phyloP scores from a whole-genome alignment of 768 basidiomycete genomes.

The Tulasnella calospora region DNA sequence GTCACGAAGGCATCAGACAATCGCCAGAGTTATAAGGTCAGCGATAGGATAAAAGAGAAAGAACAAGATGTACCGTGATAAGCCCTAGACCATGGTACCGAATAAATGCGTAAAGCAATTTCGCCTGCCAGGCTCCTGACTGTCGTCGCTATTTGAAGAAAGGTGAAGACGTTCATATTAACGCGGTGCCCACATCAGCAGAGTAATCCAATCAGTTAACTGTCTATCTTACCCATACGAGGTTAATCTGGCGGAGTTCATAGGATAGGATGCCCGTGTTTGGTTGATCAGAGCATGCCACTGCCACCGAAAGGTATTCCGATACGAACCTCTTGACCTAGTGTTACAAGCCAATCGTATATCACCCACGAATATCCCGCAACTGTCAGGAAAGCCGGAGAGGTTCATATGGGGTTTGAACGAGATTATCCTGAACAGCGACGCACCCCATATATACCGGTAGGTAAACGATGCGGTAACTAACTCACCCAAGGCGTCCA shows the following conservation, averaged over 20 bases:
- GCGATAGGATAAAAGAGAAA: not conserved
- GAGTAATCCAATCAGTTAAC: not conserved
- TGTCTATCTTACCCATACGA: not conserved
- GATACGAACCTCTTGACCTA: not conserved
- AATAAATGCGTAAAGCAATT: not conserved
- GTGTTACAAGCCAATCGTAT: constrained; percentile 10
- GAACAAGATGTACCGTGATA: not conserved
- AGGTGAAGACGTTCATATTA: not conserved
- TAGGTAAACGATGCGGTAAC: not conserved
- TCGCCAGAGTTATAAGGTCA: not conserved
- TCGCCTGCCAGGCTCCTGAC: not conserved
- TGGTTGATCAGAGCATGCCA: not conserved
- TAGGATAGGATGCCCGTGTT: not conserved
- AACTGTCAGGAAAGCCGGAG: not conserved
- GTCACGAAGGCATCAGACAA: not conserved
- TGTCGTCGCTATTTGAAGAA: not conserved
- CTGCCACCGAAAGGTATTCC: not conserved
- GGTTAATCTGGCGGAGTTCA: not conserved
- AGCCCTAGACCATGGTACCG: not conserved
- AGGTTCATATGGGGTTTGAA: no score
- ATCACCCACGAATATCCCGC: constrained; percentile 12
- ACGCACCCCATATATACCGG: not conserved
- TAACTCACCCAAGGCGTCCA: not conserved
- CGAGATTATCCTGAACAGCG: no score
- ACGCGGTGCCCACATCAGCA: not conserved